phyloP scores from a whole-genome alignment of 2,329 filamentous ascomycete genomes.

The Chrysoporthe austroafricana region DNA sequence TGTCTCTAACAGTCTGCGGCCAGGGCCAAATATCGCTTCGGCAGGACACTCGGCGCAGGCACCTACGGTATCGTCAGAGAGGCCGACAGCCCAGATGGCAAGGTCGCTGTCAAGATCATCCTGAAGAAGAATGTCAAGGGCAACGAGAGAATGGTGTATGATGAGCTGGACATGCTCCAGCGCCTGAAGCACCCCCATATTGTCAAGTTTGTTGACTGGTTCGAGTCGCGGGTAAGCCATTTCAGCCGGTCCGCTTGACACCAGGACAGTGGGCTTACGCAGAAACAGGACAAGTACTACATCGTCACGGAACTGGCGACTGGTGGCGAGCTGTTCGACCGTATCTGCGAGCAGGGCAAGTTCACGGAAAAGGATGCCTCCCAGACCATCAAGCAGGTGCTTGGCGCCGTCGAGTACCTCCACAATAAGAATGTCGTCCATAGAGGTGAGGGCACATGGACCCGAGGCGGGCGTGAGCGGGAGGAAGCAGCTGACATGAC shows the following conservation, averaged over 20 bases:
- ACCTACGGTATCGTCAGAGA: constrained; percentile 99
- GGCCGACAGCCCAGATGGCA: constrained; percentile 79
- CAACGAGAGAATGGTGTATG: constrained; percentile 98
- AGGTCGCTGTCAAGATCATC: constrained; percentile 98
- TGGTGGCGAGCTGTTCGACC: constrained; percentile 94
- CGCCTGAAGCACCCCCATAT: constrained; percentile 91
- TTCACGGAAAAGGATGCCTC: constrained; percentile 99
- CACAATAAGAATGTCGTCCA: constrained; percentile 96
- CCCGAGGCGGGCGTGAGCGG: no score
- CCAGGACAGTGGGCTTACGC: constrained; percentile 20
- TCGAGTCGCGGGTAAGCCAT: constrained; percentile 83
- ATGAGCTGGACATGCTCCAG: constrained; percentile 93
- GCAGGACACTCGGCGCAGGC: constrained; percentile 89
- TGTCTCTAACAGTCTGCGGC: constrained; percentile 29
- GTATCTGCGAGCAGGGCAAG: constrained; percentile 96
- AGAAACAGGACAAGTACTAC: constrained; percentile 91
- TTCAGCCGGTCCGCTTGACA: background rate
- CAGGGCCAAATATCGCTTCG: constrained; percentile 88
- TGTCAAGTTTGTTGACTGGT: constrained; percentile 97
- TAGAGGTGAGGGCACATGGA: constrained; percentile 64
- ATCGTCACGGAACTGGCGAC: constrained; percentile 97
- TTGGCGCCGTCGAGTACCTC: constrained; percentile 91
- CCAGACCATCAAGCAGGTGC: constrained; percentile 91
- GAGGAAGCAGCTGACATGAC: constrained; percentile 5
- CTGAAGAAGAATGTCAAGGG: constrained; percentile 99